phyloP scores from a whole-genome alignment of 1,284 basidiomycete species.

The Athelia sp. region DNA sequence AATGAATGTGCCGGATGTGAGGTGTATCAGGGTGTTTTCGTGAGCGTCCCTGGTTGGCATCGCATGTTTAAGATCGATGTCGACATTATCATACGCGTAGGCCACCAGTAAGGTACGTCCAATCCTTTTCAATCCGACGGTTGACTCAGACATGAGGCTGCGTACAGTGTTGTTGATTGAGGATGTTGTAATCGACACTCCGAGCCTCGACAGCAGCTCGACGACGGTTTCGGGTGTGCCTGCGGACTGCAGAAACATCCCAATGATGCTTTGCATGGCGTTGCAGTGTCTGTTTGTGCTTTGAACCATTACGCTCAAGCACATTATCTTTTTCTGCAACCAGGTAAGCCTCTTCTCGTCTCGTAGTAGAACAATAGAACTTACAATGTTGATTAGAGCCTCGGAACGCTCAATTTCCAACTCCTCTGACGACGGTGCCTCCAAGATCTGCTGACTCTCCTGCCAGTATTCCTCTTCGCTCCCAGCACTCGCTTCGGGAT shows the following conservation, averaged over 20 bases:
- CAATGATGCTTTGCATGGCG: conserved; percentile 17
- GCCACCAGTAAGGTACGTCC: conserved; percentile 13
- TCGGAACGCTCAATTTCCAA: not conserved
- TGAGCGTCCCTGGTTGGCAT: conserved; percentile 17
- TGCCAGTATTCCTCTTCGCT: not conserved
- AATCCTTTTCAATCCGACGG: conserved; percentile 4
- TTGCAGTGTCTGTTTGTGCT: conserved; percentile 22
- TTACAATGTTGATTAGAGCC: not conserved
- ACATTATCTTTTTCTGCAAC: conserved; percentile 20
- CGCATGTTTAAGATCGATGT: conserved; percentile 21
- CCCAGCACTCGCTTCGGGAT: not conserved
- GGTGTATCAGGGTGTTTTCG: conserved; percentile 18
- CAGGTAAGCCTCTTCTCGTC: not conserved
- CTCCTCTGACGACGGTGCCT: not conserved
- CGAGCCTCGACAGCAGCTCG: conserved; percentile 3
- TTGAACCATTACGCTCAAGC: conserved; percentile 23
- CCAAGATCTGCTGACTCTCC: not conserved
- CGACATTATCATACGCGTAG: conserved; percentile 31
- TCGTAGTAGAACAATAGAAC: not conserved
- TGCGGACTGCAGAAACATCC: conserved; percentile 23
- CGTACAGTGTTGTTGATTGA: too few species aligned
- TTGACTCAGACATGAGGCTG: conserved; percentile 12
- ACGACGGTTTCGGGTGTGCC: conserved; percentile 6
- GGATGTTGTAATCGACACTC: conserved; percentile 6
- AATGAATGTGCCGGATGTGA: conserved; percentile 22